Percentiles rank a stretch among this genome's conserved stretches.
Conservation (phyloP, 2,329 filamentous ascomycete species). For the Ophiostoma ips region DNA sequence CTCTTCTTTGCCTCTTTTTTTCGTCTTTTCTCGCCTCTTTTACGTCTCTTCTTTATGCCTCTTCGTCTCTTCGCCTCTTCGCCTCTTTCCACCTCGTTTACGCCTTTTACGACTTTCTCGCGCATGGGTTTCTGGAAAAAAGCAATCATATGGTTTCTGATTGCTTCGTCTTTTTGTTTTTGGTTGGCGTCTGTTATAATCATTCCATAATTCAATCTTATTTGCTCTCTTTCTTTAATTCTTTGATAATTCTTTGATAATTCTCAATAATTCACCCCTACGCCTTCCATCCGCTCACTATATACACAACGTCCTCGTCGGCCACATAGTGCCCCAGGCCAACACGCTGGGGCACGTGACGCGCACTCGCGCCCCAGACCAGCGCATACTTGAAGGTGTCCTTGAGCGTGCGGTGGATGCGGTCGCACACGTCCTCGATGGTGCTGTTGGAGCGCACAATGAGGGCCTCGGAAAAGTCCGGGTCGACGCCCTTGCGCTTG, state of each 20-base stretch:
- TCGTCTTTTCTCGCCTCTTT: neutral
- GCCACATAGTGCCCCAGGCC: slow-evolving; percentile 69
- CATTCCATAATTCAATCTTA: neutral
- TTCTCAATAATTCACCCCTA: neutral
- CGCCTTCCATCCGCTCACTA: slow-evolving; percentile 50
- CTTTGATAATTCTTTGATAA: neutral
- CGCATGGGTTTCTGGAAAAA: neutral
- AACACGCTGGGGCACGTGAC: slow-evolving; percentile 87
- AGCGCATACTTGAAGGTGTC: slow-evolving; percentile 98
- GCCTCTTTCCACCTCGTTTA: neutral
- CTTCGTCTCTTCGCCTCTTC: neutral
- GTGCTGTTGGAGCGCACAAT: slow-evolving; percentile 81
- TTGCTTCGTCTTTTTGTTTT: neutral
- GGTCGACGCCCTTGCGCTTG: slow-evolving; percentile 85
- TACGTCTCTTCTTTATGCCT: neutral
- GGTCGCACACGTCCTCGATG: slow-evolving; percentile 94
- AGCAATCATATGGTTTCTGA: no score
- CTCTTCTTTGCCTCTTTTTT: neutral
- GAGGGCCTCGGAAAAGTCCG: slow-evolving; percentile 78
- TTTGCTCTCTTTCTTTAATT: no score
- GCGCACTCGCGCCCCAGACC: slow-evolving; percentile 93
- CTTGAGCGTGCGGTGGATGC: slow-evolving; percentile 85
- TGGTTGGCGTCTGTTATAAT: neutral
- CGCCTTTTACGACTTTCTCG: neutral
- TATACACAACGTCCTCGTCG: slow-evolving; percentile 56